Evolutionary conservation across 768 basidiomycete species (phyloP).

Genomic region (Auricularia sp.): DNA sequence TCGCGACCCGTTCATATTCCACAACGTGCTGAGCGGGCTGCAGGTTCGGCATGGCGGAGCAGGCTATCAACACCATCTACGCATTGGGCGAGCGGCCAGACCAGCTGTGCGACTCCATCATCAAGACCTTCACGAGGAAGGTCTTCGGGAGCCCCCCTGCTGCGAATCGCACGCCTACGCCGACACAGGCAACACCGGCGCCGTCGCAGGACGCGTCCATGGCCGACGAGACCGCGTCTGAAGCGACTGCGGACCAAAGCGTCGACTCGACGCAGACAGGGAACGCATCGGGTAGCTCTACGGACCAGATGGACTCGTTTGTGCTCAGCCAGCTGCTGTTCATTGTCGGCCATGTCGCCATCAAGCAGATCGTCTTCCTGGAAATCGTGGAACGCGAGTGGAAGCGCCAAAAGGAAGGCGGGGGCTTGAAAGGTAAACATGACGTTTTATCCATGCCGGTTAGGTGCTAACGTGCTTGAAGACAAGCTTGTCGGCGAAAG

Average conservation of each 20-base stretch:
- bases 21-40: not conserved
- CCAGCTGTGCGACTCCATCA: conserved; percentile 62
- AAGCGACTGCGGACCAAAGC: conserved; percentile 35
- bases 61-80: conserved; percentile 93
- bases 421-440: conserved; percentile 47
- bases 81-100: conserved; percentile 91
- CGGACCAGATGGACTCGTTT: conserved; percentile 70
- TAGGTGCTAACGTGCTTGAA: not conserved
- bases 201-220: conserved; percentile 11
- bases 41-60: conserved; percentile 86
- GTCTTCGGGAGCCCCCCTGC: conserved; percentile 41
- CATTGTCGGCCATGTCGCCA: conserved; percentile 90
- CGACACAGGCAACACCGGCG: not conserved
- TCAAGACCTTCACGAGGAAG: conserved; percentile 67
- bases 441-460: not conserved
- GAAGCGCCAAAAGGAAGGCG: conserved; percentile 90
- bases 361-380: conserved; percentile 94
- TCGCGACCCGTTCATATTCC: too few relatives aligned
- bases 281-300: not conserved
- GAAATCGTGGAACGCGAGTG: conserved; percentile 93
- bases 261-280: conserved; percentile 15
- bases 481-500: conserved; percentile 36
- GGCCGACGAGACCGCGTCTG: conserved; percentile 36
- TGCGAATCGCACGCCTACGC: not conserved
- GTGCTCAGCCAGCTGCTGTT: conserved; percentile 90